Evolutionary conservation across 441 rosid genomes (phyloP).

Genomic region (Adansonia grandidieri): DNA sequence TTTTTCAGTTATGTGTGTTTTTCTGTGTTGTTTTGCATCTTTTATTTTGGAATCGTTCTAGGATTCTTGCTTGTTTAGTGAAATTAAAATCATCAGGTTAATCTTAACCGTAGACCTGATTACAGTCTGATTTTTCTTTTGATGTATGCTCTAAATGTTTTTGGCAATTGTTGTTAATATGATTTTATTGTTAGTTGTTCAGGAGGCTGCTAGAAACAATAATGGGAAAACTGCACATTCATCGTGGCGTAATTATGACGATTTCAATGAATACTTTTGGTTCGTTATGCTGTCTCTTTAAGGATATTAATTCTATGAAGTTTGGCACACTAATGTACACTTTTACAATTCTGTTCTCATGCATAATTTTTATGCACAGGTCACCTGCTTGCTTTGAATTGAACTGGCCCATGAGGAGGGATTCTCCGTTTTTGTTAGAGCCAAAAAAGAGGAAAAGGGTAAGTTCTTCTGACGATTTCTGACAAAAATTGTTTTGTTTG

Average conservation of each 20-base stretch:
- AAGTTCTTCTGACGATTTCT: slow-evolving; percentile 36
- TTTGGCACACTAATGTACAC: slow-evolving; percentile 20
- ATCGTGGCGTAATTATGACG: slow-evolving; percentile 99
- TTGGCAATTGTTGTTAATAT: slow-evolving; percentile 20
- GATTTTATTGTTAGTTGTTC: slow-evolving; percentile 31
- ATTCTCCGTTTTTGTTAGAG: slow-evolving; percentile 56
- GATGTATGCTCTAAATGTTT: not conserved
- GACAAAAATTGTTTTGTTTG: not conserved
- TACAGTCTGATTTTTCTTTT: not conserved
- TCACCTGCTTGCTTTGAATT: slow-evolving; percentile 94
- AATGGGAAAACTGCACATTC: slow-evolving; percentile 98
- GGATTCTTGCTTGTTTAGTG: slow-evolving; percentile 13
- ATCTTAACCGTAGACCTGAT: not conserved
- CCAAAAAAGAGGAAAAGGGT: slow-evolving; percentile 87
- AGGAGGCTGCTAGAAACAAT: slow-evolving; percentile 82
- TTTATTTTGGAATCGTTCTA: not conserved
- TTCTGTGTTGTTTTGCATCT: not conserved
- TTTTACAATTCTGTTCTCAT: slow-evolving; percentile 33
- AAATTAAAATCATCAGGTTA: slow-evolving; percentile 1
- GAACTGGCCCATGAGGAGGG: slow-evolving; percentile 75
- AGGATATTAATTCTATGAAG: not conserved
- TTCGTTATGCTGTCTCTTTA: slow-evolving; percentile 40
- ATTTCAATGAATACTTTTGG: slow-evolving; percentile 99
- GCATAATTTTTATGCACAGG: slow-evolving; percentile 55
- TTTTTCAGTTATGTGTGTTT: slow-evolving; percentile 3